These are phyloP conservation scores for Priceomyces fermenticarens DNA, from an alignment of 805 yeast genomes.

Conservation along the genomic window DNA sequence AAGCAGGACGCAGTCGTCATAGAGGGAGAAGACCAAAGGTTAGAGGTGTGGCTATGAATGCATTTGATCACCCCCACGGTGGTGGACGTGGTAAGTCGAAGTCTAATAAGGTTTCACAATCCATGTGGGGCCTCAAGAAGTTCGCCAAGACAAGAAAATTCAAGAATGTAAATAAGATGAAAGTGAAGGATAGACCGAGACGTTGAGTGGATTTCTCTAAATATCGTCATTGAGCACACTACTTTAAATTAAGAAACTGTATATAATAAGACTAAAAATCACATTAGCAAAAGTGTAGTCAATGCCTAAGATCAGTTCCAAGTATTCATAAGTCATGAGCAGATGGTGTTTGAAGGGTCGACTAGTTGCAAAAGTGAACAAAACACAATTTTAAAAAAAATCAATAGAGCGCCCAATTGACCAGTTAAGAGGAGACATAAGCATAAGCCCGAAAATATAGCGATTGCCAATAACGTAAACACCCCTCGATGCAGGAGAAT, in stretches of 20 bases:
- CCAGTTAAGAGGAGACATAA: conserved; percentile 15
- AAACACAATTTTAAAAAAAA: conserved; percentile 6
- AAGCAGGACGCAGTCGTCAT: conserved; percentile 93
- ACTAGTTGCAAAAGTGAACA: conserved; percentile 9
- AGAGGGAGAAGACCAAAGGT: conserved; percentile 92
- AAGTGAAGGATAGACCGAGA: conserved; percentile 90
- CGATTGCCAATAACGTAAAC: conserved; percentile 1
- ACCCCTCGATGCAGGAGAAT: conserved; percentile 5
- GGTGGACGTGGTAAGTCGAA: conserved; percentile 99
- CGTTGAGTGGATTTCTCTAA: conserved; percentile 5
- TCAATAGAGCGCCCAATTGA: conserved; percentile 6
- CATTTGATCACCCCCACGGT: conserved; percentile 97
- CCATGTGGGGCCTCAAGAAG: conserved; percentile 97
- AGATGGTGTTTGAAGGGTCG: background rate
- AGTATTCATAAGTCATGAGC: too few relatives aligned
- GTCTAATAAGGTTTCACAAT: conserved; percentile 89
- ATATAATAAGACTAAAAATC: too few relatives aligned
- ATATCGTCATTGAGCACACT: too few relatives aligned
- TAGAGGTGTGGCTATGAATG: conserved; percentile 98
- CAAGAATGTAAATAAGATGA: conserved; percentile 76
- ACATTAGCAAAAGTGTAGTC: too few relatives aligned
- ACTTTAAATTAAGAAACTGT: too few relatives aligned
- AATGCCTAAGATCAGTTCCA: too few relatives aligned
- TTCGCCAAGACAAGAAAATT: conserved; percentile 92
- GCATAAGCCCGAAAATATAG: conserved; percentile 6